Evolutionary conservation across 2,329 filamentous ascomycete genomes (phyloP).

Genomic region (Trichophyton mentagrophytes): DNA sequence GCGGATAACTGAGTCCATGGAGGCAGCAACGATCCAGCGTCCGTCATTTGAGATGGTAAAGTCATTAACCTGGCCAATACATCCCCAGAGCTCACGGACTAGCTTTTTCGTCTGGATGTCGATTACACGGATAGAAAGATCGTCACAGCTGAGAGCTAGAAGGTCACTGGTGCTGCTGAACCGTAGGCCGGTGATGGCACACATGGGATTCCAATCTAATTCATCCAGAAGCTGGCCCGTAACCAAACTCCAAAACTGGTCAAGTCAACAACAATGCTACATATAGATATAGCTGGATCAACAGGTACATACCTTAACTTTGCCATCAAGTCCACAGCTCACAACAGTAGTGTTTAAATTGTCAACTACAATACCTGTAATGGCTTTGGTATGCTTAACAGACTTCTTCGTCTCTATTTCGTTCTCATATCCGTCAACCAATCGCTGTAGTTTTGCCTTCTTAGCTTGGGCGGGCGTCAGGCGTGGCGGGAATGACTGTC

Average conservation of each 20-base stretch:
- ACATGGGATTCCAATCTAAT: constrained; percentile 70
- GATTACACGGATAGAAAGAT: constrained; percentile 74
- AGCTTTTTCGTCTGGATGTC: constrained; percentile 83
- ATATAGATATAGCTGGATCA: neutral
- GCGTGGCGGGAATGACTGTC: constrained; percentile 72
- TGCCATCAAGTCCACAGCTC: constrained; percentile 80
- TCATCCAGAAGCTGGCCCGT: constrained; percentile 67
- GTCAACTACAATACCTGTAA: constrained; percentile 81
- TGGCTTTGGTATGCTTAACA: constrained; percentile 64
- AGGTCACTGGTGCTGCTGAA: constrained; percentile 77
- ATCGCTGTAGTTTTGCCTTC: constrained; percentile 55
- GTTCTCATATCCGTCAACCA: constrained; percentile 26
- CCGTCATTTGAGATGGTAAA: constrained; percentile 86
- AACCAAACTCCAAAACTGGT: constrained; percentile 81
- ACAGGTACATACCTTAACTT: constrained; percentile 50
- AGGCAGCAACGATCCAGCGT: constrained; percentile 82
- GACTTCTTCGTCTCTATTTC: constrained; percentile 43
- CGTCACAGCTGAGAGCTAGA: constrained; percentile 77
- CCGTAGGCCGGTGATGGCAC: constrained; percentile 59
- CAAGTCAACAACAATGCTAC: neutral
- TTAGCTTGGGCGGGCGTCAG: constrained; percentile 67
- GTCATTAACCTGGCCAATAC: constrained; percentile 59
- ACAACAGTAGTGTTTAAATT: constrained; percentile 76
- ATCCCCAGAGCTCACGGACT: constrained; percentile 86
- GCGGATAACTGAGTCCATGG: constrained; percentile 64